Evolutionary conservation across 1,284 basidiomycete genomes (phyloP).

Genomic region (Papiliotrema laurentii): DNA sequence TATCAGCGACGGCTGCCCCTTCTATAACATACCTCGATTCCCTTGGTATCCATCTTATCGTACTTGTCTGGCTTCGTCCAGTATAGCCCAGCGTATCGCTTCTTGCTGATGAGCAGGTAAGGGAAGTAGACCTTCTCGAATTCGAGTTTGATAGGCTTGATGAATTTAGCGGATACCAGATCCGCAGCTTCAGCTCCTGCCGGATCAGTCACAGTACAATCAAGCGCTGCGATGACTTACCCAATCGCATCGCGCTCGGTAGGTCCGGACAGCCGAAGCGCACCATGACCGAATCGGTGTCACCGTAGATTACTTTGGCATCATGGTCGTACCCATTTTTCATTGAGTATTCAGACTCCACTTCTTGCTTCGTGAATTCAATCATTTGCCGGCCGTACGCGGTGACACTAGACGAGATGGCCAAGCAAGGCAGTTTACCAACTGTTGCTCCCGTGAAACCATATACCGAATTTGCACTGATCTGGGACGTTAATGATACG

Average conservation of each 20-base stretch:
- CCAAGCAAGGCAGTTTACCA: slow-evolving; percentile 86
- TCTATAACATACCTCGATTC: slow-evolving; percentile 71
- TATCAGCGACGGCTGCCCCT: background rate
- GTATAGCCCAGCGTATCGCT: slow-evolving; percentile 92
- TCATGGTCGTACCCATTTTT: slow-evolving; percentile 80
- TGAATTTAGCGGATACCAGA: slow-evolving; percentile 84
- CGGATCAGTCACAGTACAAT: slow-evolving; percentile 5
- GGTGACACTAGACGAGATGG: slow-evolving; percentile 89
- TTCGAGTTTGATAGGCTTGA: slow-evolving; percentile 92
- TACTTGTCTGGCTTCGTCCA: slow-evolving; percentile 92
- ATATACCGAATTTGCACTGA: slow-evolving; percentile 95
- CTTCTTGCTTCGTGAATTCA: slow-evolving; percentile 86
- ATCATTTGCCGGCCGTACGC: slow-evolving; percentile 97
- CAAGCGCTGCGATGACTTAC: slow-evolving; percentile 49
- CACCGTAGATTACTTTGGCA: slow-evolving; percentile 90
- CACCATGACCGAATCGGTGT: slow-evolving; percentile 98
- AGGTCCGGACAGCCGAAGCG: slow-evolving; percentile 86
- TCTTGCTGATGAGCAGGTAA: slow-evolving; percentile 93
- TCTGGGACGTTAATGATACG: slow-evolving; percentile 51
- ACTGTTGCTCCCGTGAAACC: slow-evolving; percentile 95
- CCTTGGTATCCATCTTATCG: slow-evolving; percentile 98
- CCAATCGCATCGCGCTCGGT: slow-evolving; percentile 77
- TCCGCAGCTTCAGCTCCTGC: slow-evolving; percentile 88
- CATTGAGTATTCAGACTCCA: slow-evolving; percentile 78
- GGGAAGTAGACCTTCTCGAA: slow-evolving; percentile 99